Conservation (phyloP, 2,329 filamentous ascomycete species). For the Colletotrichum noveboracense region DNA sequence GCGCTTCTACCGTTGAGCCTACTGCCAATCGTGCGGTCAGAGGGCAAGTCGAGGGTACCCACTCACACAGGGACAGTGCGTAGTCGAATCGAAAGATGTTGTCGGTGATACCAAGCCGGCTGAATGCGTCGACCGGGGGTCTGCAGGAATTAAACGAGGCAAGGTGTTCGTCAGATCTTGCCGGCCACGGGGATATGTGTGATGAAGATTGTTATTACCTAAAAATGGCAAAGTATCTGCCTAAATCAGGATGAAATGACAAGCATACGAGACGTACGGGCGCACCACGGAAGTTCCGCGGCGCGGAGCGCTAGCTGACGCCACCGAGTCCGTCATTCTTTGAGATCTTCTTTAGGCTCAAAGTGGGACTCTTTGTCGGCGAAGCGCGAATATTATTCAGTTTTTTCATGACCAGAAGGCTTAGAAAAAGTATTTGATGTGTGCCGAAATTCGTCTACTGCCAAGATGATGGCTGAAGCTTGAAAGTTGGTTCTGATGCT, state of each 20-base stretch:
- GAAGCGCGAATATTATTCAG: not conserved
- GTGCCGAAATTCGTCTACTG: not conserved
- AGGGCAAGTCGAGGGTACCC: not conserved
- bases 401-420: not conserved
- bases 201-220: not conserved
- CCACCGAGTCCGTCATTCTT: not conserved
- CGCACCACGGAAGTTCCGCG: not conserved
- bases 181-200: not conserved
- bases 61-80: not conserved
- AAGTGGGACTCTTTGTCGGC: not conserved
- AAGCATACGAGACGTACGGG: not conserved
- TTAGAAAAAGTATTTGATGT: not conserved
- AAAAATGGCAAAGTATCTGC: not conserved
- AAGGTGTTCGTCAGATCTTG: not conserved
- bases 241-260: not conserved
- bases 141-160: not conserved
- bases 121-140: not conserved
- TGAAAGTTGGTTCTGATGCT: not conserved
- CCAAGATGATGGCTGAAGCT: not conserved
- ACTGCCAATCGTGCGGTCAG: not conserved
- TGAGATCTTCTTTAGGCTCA: not conserved
- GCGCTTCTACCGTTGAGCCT: not conserved
- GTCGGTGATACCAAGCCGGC: not conserved
- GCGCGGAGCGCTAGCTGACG: not conserved
- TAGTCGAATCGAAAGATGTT: not conserved